Evolutionary conservation across 352 stramenopile genomes (phyloP).

Genomic region (Pythium angustatum): DNA sequence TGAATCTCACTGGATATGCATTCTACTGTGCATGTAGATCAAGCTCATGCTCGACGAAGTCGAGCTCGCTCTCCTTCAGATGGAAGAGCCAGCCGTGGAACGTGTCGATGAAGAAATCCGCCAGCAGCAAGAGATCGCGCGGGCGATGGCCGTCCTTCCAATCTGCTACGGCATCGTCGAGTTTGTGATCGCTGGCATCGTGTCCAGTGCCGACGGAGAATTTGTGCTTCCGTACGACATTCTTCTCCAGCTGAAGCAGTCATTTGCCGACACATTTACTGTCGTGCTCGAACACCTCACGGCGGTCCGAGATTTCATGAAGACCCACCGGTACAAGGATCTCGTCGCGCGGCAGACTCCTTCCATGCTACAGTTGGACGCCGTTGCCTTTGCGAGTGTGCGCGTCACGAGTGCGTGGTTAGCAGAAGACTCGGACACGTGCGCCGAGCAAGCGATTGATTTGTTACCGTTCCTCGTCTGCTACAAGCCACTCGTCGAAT

Average conservation of each 20-base stretch:
- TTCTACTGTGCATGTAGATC: constrained; percentile 39
- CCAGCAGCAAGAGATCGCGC: constrained; percentile 52
- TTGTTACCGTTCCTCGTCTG: constrained; percentile 81
- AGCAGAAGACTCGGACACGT: constrained; percentile 79
- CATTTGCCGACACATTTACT: constrained; percentile 66
- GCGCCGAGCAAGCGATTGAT: constrained; percentile 63
- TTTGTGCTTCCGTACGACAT: constrained; percentile 65
- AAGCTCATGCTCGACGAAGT: constrained; percentile 88
- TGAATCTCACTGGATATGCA: no score
- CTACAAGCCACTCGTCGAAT: constrained; percentile 51
- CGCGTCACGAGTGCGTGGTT: constrained; percentile 81
- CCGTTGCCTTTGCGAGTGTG: constrained; percentile 75
- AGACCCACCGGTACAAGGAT: constrained; percentile 66
- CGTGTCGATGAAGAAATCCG: constrained; percentile 45
- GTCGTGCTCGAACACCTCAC: constrained; percentile 77
- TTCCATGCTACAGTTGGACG: constrained; percentile 59
- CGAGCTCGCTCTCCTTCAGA: constrained; percentile 63
- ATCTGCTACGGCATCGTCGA: constrained; percentile 82
- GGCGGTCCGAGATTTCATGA: constrained; percentile 64
- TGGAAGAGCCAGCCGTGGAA: constrained; percentile 60
- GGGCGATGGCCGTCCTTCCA: constrained; percentile 59
- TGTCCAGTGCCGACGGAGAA: constrained; percentile 46
- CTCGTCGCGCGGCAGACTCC: constrained; percentile 38
- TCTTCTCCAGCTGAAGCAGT: constrained; percentile 72
- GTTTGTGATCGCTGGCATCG: constrained; percentile 62